Evolutionary conservation across 2,329 filamentous ascomycete species (phyloP).

Genomic region (Fusarium sp.): DNA sequence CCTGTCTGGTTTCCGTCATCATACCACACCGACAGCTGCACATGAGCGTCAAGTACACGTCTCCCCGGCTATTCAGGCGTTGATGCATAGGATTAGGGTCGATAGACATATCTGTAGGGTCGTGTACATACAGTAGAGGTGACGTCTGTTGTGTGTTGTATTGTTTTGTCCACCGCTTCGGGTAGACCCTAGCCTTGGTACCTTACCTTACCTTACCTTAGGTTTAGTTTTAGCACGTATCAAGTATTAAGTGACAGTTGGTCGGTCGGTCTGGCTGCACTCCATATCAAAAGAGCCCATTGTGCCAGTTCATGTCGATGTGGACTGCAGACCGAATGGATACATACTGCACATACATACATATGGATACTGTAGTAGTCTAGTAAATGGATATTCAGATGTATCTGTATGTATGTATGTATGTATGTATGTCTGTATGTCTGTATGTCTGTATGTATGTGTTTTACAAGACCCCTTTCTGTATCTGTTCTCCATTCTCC

Average conservation of each 20-base stretch:
- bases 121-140: conserved; percentile 18
- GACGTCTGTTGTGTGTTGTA: conserved; percentile 32
- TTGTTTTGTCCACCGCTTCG: conserved; percentile 31
- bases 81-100: conserved; percentile 25
- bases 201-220: background rate
- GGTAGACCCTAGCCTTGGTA: conserved; percentile 20
- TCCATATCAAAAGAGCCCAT: conserved; percentile 16
- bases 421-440: background rate
- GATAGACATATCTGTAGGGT: conserved; percentile 3
- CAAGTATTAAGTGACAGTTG: conserved; percentile 13
- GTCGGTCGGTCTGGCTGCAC: conserved; percentile 2
- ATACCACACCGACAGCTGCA: conserved; percentile 43
- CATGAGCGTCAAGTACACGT: conserved; percentile 37
- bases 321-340: background rate
- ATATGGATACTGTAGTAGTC: background rate
- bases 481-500: background rate
- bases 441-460: background rate
- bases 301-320: conserved; percentile 18
- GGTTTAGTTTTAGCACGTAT: background rate
- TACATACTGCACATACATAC: background rate
- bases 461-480: conserved; percentile 33
- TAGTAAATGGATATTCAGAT: background rate
- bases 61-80: conserved; percentile 36
- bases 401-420: background rate
- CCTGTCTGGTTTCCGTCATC: conserved; percentile 27